Evolutionary conservation across 495 filamentous ascomycete genomes (phyloP), one percentile per base, ranked within the genome.

Genomic region (Neurospora sp.): DNA sequence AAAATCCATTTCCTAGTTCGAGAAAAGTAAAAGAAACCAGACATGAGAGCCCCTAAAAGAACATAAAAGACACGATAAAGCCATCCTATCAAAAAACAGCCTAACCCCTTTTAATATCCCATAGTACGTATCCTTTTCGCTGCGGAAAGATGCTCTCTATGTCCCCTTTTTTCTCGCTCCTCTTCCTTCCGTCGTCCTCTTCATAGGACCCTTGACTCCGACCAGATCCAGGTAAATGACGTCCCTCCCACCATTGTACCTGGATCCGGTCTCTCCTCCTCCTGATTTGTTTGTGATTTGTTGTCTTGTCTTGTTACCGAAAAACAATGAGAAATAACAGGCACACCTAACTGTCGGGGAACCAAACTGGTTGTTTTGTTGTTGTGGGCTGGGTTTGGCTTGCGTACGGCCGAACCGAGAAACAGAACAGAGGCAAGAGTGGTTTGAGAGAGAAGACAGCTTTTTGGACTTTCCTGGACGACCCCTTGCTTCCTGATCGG

Each of bases 401-500:
- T 53, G 48, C 48, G 48, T 59, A 27, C 48, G 48, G 48, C 20
- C 48, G 11, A 22, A 20, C 20, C 2, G 11, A 37, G 35, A 37
- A 37, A 53, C 46, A 53, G 4, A 31, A 46, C 41, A 39, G 75
- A 76, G 69, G 53, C 22, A 27, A 35, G 53, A 65, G 27, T 74
- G 79, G 81, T 84, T 87, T 85, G 86, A 88, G 86, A 88, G 86
- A 88, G 86, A 88, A 88, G 86, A 88, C 86, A 88, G 86, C 79
- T 83, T 83, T 80, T 81, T 77, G 78, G 77, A 72, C 76, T 77
- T 76, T 73, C 73, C 68, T 70, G 22, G 41, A 69, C 72, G 68
- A 35, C 38, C 40, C 39, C 69, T 71, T 37, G 38, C 69, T 74
- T 74, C 68, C 70, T 39, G n/a, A 4, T 27, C 53, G 4, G 53